phyloP scores from a whole-genome alignment of 164 flowering plant genomes.

The Magnolia kwangsiensis region DNA sequence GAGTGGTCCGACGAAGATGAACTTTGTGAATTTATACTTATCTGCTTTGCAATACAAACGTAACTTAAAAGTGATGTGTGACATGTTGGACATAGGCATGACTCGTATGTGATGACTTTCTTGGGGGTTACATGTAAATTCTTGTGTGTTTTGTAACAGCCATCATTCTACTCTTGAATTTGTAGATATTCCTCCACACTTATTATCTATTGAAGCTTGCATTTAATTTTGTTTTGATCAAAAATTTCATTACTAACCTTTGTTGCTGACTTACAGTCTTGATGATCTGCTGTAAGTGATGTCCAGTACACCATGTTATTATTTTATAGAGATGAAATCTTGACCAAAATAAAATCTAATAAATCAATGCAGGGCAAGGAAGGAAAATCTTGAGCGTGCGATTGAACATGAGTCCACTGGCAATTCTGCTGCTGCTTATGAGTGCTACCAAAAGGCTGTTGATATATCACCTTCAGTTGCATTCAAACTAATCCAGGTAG shows the following conservation, averaged over 20 bases:
- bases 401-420: constrained; percentile 83
- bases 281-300: not conserved
- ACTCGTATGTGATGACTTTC: not conserved
- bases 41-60: no score
- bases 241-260: not conserved
- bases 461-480: constrained; percentile 90
- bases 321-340: not conserved
- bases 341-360: not conserved
- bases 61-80: no score
- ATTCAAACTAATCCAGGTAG: constrained; percentile 77
- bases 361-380: constrained; percentile 55
- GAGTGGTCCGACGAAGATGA: no score
- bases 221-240: not conserved
- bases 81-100: not conserved
- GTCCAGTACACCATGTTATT: not conserved
- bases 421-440: constrained; percentile 78
- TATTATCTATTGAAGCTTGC: not conserved
- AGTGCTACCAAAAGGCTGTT: constrained; percentile 95
- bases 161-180: not conserved
- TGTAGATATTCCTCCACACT: not conserved
- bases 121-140: no score
- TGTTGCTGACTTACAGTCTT: not conserved
- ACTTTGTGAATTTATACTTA: no score
- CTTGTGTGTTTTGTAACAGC: not conserved
- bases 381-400: constrained; percentile 90